Base-by-base conservation (phyloP, 352 stramenopile genomes). In the Pythium biforme region DNA sequence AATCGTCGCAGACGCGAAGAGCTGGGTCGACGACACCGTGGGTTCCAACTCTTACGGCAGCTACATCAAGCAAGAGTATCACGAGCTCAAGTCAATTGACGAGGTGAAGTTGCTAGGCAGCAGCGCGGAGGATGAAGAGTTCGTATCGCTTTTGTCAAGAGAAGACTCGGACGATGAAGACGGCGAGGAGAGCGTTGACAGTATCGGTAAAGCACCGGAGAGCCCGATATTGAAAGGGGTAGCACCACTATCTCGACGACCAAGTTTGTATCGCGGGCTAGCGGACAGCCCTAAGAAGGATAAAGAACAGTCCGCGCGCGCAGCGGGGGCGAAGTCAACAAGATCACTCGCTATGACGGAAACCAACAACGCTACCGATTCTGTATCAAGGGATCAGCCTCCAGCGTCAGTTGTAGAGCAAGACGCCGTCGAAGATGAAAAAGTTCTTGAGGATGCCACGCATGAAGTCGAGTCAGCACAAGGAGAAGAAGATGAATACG, bases 41-140 rank as follows among this genome's bases (percentile, higher is more conserved):
- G 62, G 70, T 12, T 66, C 50, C 4, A 77, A 86, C 19, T 69
- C 59, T 4, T 58, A 78, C 20, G 68, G 68, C 14, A 45, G 66
- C 14, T 91, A 86, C 59, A 69, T 91, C 40, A 83, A 93, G 59
- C 66, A 82, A 22, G 84, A 90, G 19, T 89, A 86, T 34, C 69
- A 86, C 46, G 75, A 83, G 49, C 66, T 90, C 23, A 77, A 85
- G 47, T 60, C 68, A 3, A 68, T 93, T 23, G 64, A 84, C 19
- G 74, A 89, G 4, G 81, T 88, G 12, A 61, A 73, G 17, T 39
- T 75, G 20, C 54, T 90, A 1, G 82, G 78, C 0, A 70, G 66
- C 0, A 70, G 77, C 10, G 23, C 41, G 4, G 79, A 76, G 10
- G 84, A 93, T 45, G 76, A 83, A 41, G 82, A 90, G 43, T 87